Percentiles rank a stretch among this genome's conserved stretches.
Conservation (phyloP, 208 protist species). For the Trypanosomatidae sp. region DNA sequence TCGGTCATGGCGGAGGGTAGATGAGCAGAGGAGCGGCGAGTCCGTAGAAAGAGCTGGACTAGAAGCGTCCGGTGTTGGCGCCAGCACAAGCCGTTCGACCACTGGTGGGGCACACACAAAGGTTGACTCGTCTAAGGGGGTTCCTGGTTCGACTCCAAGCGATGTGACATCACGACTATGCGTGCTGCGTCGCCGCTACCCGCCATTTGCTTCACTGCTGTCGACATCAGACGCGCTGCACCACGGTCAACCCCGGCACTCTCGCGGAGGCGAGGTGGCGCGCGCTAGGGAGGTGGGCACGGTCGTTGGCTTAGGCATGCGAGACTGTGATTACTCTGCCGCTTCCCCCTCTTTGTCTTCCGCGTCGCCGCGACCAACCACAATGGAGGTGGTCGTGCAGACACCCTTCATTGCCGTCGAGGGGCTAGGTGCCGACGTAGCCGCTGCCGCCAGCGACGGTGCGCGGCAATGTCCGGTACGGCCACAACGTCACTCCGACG, state of each 20-base stretch:
- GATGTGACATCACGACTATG: conserved; percentile 17
- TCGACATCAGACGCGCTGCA: background rate
- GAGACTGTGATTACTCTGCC: background rate
- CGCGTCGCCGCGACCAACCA: background rate
- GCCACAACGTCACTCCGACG: background rate
- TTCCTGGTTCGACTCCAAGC: background rate
- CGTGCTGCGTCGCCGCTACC: conserved; percentile 18
- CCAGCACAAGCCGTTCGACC: too few species aligned
- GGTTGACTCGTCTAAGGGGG: background rate
- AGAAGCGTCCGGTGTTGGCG: too few species aligned
- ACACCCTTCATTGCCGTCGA: conserved; percentile 20
- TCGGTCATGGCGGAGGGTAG: conserved; percentile 4
- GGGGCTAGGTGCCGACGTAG: background rate
- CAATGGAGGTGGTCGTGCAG: conserved; percentile 15
- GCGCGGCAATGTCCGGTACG: background rate
- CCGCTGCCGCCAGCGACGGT: background rate
- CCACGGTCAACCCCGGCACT: background rate
- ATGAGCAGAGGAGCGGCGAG: background rate
- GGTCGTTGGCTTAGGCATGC: conserved; percentile 3
- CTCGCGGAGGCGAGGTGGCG: background rate
- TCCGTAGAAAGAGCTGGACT: background rate
- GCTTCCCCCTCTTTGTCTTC: background rate
- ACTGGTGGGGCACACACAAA: background rate
- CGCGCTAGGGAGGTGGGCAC: background rate
- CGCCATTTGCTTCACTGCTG: background rate